phyloP scores from a whole-genome alignment of 495 filamentous ascomycete genomes.

The Xylaria castorea region DNA sequence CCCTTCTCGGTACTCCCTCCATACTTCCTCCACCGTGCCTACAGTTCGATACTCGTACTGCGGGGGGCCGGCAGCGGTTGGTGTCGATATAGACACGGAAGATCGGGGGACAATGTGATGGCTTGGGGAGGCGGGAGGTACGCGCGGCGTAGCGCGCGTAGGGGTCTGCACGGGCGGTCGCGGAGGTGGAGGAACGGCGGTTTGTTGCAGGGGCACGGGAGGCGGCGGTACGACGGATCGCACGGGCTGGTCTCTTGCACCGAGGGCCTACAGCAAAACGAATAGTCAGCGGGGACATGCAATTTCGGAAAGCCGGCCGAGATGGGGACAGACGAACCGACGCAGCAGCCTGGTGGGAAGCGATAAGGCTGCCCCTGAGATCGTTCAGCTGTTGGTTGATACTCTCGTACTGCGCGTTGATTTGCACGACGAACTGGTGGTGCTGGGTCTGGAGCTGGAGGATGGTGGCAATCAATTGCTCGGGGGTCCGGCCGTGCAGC shows the following conservation, averaged over 20 bases:
- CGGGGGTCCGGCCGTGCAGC: conserved; percentile 39
- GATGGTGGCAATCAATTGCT: conserved; percentile 44
- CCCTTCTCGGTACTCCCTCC: conserved; percentile 45
- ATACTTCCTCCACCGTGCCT: conserved; percentile 43
- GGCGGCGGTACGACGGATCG: conserved; percentile 38
- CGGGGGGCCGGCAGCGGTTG: conserved; percentile 33
- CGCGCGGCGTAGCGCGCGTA: conserved; percentile 34
- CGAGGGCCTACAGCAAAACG: conserved; percentile 33
- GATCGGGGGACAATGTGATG: conserved; percentile 29
- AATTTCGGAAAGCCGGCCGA: neutral
- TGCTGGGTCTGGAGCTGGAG: conserved; percentile 44
- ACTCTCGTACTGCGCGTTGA: conserved; percentile 40
- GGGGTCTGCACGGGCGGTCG: conserved; percentile 37
- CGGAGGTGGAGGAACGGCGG: conserved; percentile 34
- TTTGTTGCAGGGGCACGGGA: conserved; percentile 35
- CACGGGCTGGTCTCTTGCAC: conserved; percentile 33
- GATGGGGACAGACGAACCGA: conserved; percentile 29
- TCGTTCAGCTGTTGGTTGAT: conserved; percentile 43
- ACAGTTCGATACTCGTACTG: conserved; percentile 44
- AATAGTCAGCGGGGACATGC: neutral
- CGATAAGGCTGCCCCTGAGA: conserved; percentile 39
- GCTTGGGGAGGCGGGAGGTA: conserved; percentile 36
- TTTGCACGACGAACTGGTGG: conserved; percentile 42
- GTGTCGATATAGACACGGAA: conserved; percentile 31
- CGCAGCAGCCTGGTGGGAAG: conserved; percentile 43